Conservation (phyloP, 306 rosid species). For the Sindora glabra region DNA sequence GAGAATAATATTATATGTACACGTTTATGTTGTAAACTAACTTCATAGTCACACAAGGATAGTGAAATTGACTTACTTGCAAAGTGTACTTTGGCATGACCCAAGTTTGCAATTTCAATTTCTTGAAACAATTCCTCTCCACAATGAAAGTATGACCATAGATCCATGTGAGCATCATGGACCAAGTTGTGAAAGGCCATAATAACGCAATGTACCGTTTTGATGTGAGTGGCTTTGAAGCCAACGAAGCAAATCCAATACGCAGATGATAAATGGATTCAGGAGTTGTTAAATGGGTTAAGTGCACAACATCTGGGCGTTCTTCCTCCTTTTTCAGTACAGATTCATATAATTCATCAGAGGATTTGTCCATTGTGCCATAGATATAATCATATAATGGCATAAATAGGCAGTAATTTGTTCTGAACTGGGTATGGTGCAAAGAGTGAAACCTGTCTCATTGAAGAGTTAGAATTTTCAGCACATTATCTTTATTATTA, state of each 20-base stretch:
- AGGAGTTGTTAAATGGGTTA: slow-evolving; percentile 37
- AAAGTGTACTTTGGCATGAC: slow-evolving; percentile 27
- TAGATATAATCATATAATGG: slow-evolving; percentile 42
- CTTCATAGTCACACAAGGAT: neutral
- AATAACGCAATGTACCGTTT: slow-evolving; percentile 25
- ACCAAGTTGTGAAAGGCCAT: slow-evolving; percentile 40
- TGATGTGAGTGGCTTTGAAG: slow-evolving; percentile 29
- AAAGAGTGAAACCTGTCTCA: slow-evolving; percentile 41
- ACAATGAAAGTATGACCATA: slow-evolving; percentile 21
- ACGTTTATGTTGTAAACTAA: no score
- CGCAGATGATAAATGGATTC: slow-evolving; percentile 40
- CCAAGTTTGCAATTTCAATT: slow-evolving; percentile 42
- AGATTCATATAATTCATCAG: slow-evolving; percentile 16
- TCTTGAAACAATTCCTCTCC: slow-evolving; percentile 29
- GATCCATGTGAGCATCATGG: slow-evolving; percentile 8
- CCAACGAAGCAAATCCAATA: slow-evolving; percentile 30
- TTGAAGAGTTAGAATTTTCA: no score
- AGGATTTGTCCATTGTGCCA: slow-evolving; percentile 31
- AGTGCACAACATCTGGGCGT: slow-evolving; percentile 26
- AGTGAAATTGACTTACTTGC: slow-evolving; percentile 22
- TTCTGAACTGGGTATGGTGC: slow-evolving; percentile 51
- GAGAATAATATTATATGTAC: no score
- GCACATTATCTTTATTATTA: no score
- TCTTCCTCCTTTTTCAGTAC: slow-evolving; percentile 20
- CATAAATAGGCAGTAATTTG: slow-evolving; percentile 45